Conservation (phyloP, 1,284 basidiomycete species). For the Leccinum subrobustum region DNA sequence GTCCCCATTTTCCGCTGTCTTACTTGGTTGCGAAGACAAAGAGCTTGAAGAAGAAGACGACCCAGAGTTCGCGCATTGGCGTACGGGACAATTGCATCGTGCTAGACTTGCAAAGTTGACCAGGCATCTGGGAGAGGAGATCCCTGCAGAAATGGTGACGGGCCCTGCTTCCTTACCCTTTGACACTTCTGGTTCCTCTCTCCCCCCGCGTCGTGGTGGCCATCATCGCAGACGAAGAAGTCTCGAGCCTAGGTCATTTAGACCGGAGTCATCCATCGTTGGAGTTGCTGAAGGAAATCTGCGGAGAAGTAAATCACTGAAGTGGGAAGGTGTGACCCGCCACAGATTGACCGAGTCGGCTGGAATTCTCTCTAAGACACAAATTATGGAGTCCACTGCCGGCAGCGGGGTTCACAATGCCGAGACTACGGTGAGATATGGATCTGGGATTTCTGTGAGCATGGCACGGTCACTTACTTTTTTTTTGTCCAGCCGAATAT, state of each 20-base stretch:
- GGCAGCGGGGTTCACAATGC: background rate
- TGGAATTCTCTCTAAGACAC: background rate
- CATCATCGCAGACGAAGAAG: constrained; percentile 17
- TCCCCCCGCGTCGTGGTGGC: background rate
- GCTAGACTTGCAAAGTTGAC: constrained; percentile 41
- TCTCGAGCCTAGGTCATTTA: constrained; percentile 11
- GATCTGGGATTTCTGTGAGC: background rate
- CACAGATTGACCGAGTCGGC: background rate
- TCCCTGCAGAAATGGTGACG: constrained; percentile 39
- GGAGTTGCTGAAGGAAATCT: background rate
- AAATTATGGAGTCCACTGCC: background rate
- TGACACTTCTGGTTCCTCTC: background rate
- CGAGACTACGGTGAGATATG: constrained; percentile 13
- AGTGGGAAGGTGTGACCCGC: background rate
- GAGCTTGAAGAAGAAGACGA: constrained; percentile 7
- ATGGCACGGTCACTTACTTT: constrained; percentile 7
- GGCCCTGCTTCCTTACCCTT: constrained; percentile 3
- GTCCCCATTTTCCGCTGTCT: constrained; percentile 12
- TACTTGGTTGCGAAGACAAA: constrained; percentile 9
- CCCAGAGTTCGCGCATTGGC: constrained; percentile 6
- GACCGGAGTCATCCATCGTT: background rate
- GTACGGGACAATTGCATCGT: constrained; percentile 31
- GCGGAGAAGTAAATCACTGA: constrained; percentile 15
- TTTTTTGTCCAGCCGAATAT: constrained; percentile 2
- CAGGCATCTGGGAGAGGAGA: constrained; percentile 40